These are phyloP conservation scores for Trichophyton simii DNA, from an alignment of 2,329 filamentous ascomycete species.

Conservation along the genomic window DNA sequence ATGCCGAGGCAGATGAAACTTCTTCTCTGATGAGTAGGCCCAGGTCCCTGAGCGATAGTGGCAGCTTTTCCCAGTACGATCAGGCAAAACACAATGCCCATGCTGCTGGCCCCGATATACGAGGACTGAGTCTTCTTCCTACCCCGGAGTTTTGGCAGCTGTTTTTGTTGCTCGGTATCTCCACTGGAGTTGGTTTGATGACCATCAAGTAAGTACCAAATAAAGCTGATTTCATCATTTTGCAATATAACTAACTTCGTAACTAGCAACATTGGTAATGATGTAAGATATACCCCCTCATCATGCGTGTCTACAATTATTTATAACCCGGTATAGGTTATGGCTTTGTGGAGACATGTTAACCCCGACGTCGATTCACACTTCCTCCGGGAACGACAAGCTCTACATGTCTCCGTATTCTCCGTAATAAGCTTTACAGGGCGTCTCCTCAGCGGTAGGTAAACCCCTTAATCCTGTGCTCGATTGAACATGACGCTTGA, in stretches of 20 bases:
- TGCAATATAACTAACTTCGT: constrained; percentile 15
- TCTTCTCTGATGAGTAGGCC: constrained; percentile 65
- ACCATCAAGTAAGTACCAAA: constrained; percentile 75
- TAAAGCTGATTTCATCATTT: neutral
- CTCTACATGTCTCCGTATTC: constrained; percentile 88
- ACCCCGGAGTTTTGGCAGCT: constrained; percentile 80
- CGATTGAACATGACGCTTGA: neutral
- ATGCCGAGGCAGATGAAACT: constrained; percentile 52
- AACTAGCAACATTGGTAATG: constrained; percentile 80
- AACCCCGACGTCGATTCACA: constrained; percentile 59
- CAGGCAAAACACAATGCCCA: constrained; percentile 40
- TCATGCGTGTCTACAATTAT: neutral
- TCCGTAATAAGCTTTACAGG: constrained; percentile 78
- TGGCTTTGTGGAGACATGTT: constrained; percentile 78
- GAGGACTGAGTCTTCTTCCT: constrained; percentile 61
- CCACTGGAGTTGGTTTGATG: constrained; percentile 91
- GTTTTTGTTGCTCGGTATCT: constrained; percentile 74
- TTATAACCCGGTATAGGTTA: constrained; percentile 32
- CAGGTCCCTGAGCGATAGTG: constrained; percentile 32
- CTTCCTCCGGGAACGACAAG: constrained; percentile 68
- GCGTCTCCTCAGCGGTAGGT: constrained; percentile 60
- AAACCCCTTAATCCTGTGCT: neutral
- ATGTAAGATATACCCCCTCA: constrained; percentile 36
- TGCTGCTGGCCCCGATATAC: constrained; percentile 79
- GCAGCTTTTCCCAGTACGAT: neutral